Evolutionary conservation across 2,329 filamentous ascomycete species (phyloP).

Genomic region (Cercospora sesami): DNA sequence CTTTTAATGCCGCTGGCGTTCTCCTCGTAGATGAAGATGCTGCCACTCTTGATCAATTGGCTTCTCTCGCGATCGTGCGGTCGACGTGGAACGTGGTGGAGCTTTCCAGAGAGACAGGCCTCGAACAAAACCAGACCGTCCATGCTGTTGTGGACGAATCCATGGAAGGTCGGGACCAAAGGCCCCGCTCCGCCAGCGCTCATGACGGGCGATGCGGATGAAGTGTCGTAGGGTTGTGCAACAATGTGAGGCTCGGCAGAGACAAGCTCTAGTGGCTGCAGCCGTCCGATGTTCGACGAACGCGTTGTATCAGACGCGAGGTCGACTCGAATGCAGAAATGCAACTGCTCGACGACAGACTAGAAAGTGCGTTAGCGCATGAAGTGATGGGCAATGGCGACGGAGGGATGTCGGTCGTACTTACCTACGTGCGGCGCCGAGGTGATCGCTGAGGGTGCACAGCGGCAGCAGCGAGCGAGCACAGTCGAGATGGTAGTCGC

Average conservation of each 20-base stretch:
- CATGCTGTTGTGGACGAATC: slow-evolving; percentile 44
- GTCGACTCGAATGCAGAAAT: background rate
- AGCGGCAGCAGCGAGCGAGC: background rate
- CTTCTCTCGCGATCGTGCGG: slow-evolving; percentile 82
- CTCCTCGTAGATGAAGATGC: slow-evolving; percentile 90
- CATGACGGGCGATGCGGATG: slow-evolving; percentile 29
- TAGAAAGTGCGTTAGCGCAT: slow-evolving; percentile 12
- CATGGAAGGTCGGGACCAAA: slow-evolving; percentile 43
- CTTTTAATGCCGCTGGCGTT: slow-evolving; percentile 87
- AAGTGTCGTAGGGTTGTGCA: background rate
- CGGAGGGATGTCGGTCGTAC: background rate
- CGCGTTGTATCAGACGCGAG: background rate
- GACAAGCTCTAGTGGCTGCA: background rate
- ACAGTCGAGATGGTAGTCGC: slow-evolving; percentile 7
- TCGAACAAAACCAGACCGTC: slow-evolving; percentile 82
- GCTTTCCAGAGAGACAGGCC: slow-evolving; percentile 67
- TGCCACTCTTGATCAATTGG: slow-evolving; percentile 76
- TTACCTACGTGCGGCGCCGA: background rate
- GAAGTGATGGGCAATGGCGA: background rate
- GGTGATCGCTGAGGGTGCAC: slow-evolving; percentile 3
- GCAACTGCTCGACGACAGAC: slow-evolving; percentile 3
- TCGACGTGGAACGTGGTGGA: slow-evolving; percentile 75
- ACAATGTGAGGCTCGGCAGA: background rate
- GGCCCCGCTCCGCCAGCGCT: slow-evolving; percentile 41
- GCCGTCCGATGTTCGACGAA: background rate